Percentiles rank a stretch among this genome's conserved stretches.
These are phyloP conservation scores for Termitomyces sp. DNA, from an alignment of 768 basidiomycete genomes.

Conservation along the genomic window DNA sequence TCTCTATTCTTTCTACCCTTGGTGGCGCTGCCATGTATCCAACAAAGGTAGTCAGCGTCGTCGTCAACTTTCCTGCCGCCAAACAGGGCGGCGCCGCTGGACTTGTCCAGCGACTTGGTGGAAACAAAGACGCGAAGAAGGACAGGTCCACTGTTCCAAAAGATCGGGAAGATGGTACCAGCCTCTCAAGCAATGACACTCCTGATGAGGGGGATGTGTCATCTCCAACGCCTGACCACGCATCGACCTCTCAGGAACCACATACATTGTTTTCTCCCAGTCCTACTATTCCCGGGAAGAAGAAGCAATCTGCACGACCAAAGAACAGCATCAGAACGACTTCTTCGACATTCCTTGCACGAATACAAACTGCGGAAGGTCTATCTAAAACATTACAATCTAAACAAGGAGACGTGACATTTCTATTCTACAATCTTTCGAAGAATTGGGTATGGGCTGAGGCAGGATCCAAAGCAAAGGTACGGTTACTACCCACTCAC, in stretches of 20 bases:
- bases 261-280: constrained; percentile 59
- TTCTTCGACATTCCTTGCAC: constrained; percentile 87
- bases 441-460: constrained; percentile 88
- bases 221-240: constrained; percentile 35
- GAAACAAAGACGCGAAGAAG: constrained; percentile 61
- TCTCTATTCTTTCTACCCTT: constrained; percentile 32
- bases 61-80: constrained; percentile 55
- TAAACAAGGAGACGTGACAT: constrained; percentile 81
- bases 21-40: constrained; percentile 43
- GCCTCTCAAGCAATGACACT: constrained; percentile 80
- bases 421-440: constrained; percentile 82
- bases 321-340: constrained; percentile 90
- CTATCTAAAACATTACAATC: constrained; percentile 64
- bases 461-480: constrained; percentile 80
- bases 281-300: constrained; percentile 44
- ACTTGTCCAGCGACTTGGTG: constrained; percentile 63
- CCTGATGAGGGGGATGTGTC: constrained; percentile 52
- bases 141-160: constrained; percentile 37
- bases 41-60: constrained; percentile 56
- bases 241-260: constrained; percentile 26
- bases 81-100: constrained; percentile 56
- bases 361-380: constrained; percentile 79
- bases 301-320: constrained; percentile 61
- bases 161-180: constrained; percentile 63
- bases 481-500: constrained; percentile 24